Evolutionary conservation across 2,329 filamentous ascomycete species (phyloP), one percentile per base, ranked within the genome.

Genomic region (Cytospora mali): DNA sequence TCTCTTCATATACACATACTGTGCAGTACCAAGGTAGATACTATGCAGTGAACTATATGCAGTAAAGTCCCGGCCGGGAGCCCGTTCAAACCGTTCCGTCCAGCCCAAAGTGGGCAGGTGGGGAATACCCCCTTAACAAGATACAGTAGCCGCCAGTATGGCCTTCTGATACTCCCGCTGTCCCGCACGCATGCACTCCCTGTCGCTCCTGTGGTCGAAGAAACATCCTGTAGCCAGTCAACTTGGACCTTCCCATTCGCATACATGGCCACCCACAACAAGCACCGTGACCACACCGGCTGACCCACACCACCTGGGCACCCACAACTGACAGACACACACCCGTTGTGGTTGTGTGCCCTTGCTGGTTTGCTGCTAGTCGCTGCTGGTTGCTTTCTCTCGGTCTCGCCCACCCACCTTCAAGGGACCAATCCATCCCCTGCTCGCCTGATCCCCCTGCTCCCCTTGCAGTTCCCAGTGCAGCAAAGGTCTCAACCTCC

Each of bases 71-170:
- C 54, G 42, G 25, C 60, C 61, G 55, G 55, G 50, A 62, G 51
- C 35, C 52, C 49, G 52, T 51, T 53, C 55, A 58, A 50, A 16
- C 61, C 42, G 48, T 58, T 62, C 55, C 61, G 55, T 11, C 49
- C 61, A 25, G 49, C 28, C 50, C 48, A 16, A 33, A 14, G n/a
- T 51, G 27, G 21, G 33, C 18, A 46, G 53, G 59, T 52, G 59
- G 59, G 53, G 53, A 42, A 28, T 29, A 35, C 4, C 59, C 51
- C 54, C 59, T 49, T 62, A 62, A 62, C 59, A 62, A 33, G 29
- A 39, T 27, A 21, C 46, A 31, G 29, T 27, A 57, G 59, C 59
- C 59, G 59, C 59, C 59, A 62, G 59, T 62, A 62, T 62, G 52
- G 53, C 27, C 28, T 25, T 29, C 52, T 62, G 59, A 62, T 62